Base-by-base conservation (phyloP, 148 eudicot species). In the Vaccinium corymbosum region DNA sequence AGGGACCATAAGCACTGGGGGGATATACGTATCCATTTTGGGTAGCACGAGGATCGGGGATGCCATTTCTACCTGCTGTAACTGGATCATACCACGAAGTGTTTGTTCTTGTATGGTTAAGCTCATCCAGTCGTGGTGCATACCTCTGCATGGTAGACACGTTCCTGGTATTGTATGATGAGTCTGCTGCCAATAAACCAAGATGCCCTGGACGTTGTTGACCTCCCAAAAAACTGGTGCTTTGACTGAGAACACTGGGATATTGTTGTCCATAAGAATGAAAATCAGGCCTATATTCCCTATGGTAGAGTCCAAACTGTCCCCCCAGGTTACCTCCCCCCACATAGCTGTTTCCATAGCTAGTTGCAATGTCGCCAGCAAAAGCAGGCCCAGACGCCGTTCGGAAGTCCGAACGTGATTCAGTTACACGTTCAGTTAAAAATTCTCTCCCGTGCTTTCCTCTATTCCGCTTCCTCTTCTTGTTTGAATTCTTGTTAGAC, bases 61-160 rank as follows among this genome's bases (percentile, higher is more conserved):
- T 83, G 25, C 55, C 55, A 82, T 66, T 38, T 72, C 87, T 78
- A 84, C 52, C 16, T 46, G 83, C 49, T 25, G 42, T 20, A 61
- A 59, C 27, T 19, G 83, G 82, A 20, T 50, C 75, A 56, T 80
- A 29, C 48, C 62, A 86, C 49, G 19, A 25, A 46, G 78, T 32
- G 61, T 83, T 87, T 71, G 53, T 81, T 53, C 86, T 85, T 42
- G 29, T 14, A 42, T 49, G 87, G 84, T 79, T 90, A 25, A 78
- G 57, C 77, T 82, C 94, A 87, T 89, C 90, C 78, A 91, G 59
- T 29, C 85, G 71, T 11, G 87, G 88, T 27, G 83, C 89, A 83
- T 90, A 90, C 50, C 92, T 84, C 32, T 90, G 86, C 78, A 85
- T 90, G 20, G 91, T 82, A 11, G 94, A 86, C 80, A 84, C 55